Evolutionary conservation across 495 filamentous ascomycete species (phyloP), one percentile per base, ranked within the genome.

Genomic region (Polyplosphaeria fusca): DNA sequence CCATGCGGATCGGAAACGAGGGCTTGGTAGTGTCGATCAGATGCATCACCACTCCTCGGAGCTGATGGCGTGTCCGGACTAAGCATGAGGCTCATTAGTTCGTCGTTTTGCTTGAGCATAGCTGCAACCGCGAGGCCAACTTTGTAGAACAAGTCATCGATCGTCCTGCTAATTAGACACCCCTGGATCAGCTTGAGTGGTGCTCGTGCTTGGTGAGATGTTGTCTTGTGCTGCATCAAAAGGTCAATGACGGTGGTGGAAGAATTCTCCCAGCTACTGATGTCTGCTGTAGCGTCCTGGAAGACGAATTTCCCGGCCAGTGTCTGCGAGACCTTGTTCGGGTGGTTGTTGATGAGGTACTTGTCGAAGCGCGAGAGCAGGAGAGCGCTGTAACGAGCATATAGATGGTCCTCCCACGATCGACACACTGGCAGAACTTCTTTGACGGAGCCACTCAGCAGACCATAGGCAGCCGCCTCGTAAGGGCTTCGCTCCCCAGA

Each of bases 391-490:
- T 91, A 93, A 65, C 89, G 83, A 5, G 85, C 86, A 65, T 91
- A 97, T n/a, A 96, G 79, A 58, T 86, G 82, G 68, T 98, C 93
- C 57, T 97, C 89, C 86, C 88, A 95, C 32, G 80, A 82, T 38
- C 78, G 76, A 70, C 89, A 93, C 13, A 92, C 82, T 58, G 81
- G 80, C 64, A 87, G 78, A 11, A 91, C 88, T 38, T 86, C 84
- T 30, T 82, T 74, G 5, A 89, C 75, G 65, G 96, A 87, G 37
- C 94, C 94, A 38, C 86, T 85, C 44, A 98, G 79, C 19, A 94
- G 75, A 19, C 87, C 91, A 64, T 95, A 96, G 1, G 96, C 90
- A 22, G 92, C 93, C 25, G 82, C 79, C 73, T 98, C 89, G 66
- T 88, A 92, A 0, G 23, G 58, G 24, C 87, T 82, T 49, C 84